Evolutionary conservation across 140 eudicot species (phyloP), one percentile per base, ranked within the genome.

Genomic region (Oenanthe javanica): DNA sequence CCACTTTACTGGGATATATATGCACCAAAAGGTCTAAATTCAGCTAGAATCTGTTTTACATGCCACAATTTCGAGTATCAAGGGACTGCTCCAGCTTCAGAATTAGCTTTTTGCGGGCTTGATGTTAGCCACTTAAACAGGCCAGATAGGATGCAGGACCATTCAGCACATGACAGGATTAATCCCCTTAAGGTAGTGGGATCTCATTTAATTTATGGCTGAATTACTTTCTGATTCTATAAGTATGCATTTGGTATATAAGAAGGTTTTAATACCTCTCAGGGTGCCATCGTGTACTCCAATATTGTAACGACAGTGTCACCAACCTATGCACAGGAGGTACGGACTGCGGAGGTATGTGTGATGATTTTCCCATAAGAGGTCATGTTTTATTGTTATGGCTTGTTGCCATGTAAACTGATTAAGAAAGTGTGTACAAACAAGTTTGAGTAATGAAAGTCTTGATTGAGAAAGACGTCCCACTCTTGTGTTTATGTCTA

Each of bases 51-150:
- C 77, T 94, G 97, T 84, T 94, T 94, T 83, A 94, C 99, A 45
- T 94, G 99, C 80, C 99, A 94, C 84, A 94, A 94, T 88, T 94
- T 94, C 54, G 97, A 94, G 89, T 94, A 94, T 83, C 99, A 94
- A 67, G 99, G 99, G 48, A 83, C 89, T 86, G 93, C 99, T 27
- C 91, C 95, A 67, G 99, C 96, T 84, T 80, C 93, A 78, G 97
- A 94, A 46, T 80, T 94, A 59, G 93, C 94, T 77, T 89, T 96
- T 16, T 94, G 99, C 85, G 99, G 99, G 81, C 99, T 94, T 83
- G 93, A 92, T 83, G 89, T 90, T 84, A 77, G 84, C 81, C 97
- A 87, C 64, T 90, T 92, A 27, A 94, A 94, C 81, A 92, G 96
- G 81, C 97, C 95, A 76, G 99, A 94, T 82, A 89, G 99, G 87